A percentile compares a stretch with the other conserved stretches of the same genome.
Conservation (phyloP, 1,284 basidiomycete species). For the Ustilago loliicola region DNA sequence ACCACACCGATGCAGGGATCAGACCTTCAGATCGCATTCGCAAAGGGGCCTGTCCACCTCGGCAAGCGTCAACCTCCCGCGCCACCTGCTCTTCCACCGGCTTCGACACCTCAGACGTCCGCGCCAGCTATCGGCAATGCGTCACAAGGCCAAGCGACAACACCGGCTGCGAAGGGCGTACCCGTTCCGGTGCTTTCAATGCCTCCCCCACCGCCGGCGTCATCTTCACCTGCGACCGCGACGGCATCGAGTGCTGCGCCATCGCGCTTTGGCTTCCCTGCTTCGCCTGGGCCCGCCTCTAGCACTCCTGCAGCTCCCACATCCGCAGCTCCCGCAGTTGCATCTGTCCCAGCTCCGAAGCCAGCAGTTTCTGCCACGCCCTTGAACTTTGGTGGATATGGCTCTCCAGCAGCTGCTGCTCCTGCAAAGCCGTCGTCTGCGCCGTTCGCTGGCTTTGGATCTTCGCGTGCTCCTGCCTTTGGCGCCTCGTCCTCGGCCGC, state of each 20-base stretch:
- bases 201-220: constrained; percentile 12
- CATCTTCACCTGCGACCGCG: constrained; percentile 10
- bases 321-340: neutral
- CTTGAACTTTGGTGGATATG: constrained; percentile 14
- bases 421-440: constrained; percentile 1
- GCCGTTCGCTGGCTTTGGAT: constrained; percentile 10
- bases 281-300: constrained; percentile 18
- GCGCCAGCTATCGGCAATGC: constrained; percentile 5
- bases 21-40: constrained; percentile 61
- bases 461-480: neutral
- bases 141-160: neutral
- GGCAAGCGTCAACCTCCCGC: constrained; percentile 34
- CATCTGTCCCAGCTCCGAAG: constrained; percentile 9
- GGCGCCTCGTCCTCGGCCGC: neutral
- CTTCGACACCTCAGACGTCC: neutral
- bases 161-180: constrained; percentile 13
- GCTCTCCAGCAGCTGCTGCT: constrained; percentile 7
- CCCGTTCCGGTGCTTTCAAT: constrained; percentile 30
- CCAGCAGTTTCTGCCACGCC: constrained; percentile 2
- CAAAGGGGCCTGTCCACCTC: constrained; percentile 58
- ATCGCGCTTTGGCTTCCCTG: constrained; percentile 18
- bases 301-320: neutral
- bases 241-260: constrained; percentile 9
- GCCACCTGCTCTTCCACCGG: neutral
- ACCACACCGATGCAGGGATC: constrained; percentile 45